Percentiles rank a stretch among this genome's conserved stretches.
Conservation (phyloP, 2,329 filamentous ascomycete species). For the Aspergillus tanneri region DNA sequence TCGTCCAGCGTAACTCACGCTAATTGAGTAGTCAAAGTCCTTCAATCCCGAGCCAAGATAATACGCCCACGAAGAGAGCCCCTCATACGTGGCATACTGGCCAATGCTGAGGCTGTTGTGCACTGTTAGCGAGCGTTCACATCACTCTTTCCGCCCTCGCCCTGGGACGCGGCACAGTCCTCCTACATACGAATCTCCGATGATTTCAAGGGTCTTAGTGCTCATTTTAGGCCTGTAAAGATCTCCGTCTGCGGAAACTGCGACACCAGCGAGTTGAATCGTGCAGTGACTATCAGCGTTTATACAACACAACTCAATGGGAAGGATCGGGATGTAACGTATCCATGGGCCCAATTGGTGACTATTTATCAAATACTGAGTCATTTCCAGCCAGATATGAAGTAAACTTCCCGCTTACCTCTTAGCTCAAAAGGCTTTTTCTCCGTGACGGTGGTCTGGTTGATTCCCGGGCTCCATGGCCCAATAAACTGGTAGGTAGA, state of each 20-base stretch:
- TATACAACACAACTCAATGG: not conserved
- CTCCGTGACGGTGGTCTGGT: constrained; percentile 42
- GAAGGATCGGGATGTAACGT: constrained; percentile 14
- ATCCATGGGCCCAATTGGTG: constrained; percentile 60
- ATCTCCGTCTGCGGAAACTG: constrained; percentile 46
- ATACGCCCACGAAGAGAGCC: constrained; percentile 57
- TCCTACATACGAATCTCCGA: constrained; percentile 44
- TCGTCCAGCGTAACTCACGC: constrained; percentile 29
- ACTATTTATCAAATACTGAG: constrained; percentile 32
- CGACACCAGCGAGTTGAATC: constrained; percentile 56
- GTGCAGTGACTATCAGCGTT: constrained; percentile 20
- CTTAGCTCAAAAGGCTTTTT: constrained; percentile 56
- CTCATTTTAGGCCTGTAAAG: constrained; percentile 46
- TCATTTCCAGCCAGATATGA: not conserved
- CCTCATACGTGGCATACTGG: constrained; percentile 58
- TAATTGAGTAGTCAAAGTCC: constrained; percentile 58
- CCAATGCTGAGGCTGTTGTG: constrained; percentile 54
- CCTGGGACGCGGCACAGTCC: constrained; percentile 41
- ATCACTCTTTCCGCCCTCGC: too few species aligned
- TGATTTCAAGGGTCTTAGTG: constrained; percentile 42
- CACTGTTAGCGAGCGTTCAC: constrained; percentile 26
- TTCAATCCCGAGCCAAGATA: constrained; percentile 57
- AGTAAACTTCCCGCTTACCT: constrained; percentile 21
- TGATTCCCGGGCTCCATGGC: constrained; percentile 37
- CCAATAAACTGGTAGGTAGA: constrained; percentile 57